Conservation (phyloP, 345 rosid genomes). For the Excoecaria agallocha region DNA sequence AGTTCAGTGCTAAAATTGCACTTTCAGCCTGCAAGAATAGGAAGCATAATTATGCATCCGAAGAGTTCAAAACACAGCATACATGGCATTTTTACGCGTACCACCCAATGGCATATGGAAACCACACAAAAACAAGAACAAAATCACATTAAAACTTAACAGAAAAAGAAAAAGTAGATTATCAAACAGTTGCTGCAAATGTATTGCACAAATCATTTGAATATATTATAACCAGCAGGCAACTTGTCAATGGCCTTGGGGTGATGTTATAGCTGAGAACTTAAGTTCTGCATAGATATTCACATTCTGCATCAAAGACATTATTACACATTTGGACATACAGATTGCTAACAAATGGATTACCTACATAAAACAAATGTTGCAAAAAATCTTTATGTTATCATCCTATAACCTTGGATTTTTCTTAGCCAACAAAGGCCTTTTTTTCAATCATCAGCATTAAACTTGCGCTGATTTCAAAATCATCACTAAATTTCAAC, state of each 20-base stretch:
- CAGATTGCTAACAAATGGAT: too few relatives aligned
- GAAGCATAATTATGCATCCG: too few relatives aligned
- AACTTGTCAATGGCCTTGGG: too few relatives aligned
- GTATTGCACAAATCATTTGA: neutral
- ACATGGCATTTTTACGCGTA: neutral
- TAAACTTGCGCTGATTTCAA: too few relatives aligned
- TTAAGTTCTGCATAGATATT: neutral
- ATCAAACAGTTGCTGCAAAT: neutral
- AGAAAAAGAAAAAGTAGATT: neutral
- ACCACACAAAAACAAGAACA: neutral
- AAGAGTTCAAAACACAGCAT: neutral
- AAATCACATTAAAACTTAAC: slow-evolving; percentile 4
- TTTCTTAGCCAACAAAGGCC: neutral
- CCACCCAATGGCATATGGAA: neutral
- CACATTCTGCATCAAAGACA: neutral
- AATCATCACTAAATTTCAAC: too few relatives aligned
- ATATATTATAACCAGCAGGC: neutral
- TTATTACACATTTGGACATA: neutral
- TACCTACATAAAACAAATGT: too few relatives aligned
- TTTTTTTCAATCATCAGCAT: too few relatives aligned
- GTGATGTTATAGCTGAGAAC: too few relatives aligned
- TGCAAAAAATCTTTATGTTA: too few relatives aligned
- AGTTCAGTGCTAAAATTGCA: slow-evolving; percentile 88
- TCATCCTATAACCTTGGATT: neutral
- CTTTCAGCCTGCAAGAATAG: slow-evolving; percentile 77